Percentiles rank a stretch among this genome's conserved stretches.
phyloP scores from a whole-genome alignment of 2,329 filamentous ascomycete genomes.

The Beauveria asiatica region DNA sequence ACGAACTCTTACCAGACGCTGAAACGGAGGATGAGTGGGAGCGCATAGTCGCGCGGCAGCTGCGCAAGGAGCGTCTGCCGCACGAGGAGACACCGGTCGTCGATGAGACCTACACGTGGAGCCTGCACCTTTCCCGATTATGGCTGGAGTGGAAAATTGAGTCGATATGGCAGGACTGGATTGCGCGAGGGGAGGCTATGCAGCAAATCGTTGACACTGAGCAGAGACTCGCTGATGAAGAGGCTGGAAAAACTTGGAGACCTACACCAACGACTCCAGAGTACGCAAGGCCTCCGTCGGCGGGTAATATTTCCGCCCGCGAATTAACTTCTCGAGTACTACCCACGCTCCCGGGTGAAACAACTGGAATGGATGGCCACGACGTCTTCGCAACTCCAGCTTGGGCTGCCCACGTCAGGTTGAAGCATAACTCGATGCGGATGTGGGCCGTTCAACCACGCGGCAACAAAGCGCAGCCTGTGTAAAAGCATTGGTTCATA shows the following conservation, averaged over 20 bases:
- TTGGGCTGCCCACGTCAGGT: not conserved
- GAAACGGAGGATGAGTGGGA: constrained; percentile 44
- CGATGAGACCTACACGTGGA: constrained; percentile 22
- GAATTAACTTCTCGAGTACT: not conserved
- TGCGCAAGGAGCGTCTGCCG: constrained; percentile 14
- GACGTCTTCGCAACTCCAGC: not conserved
- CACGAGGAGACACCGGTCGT: not conserved
- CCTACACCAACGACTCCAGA: not conserved
- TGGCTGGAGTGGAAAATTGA: constrained; percentile 26
- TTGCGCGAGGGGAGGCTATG: constrained; percentile 33
- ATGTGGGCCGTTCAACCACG: not conserved
- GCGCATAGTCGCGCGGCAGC: constrained; percentile 22
- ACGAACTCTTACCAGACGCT: constrained; percentile 25
- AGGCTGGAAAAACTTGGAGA: constrained; percentile 10
- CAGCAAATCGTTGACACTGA: constrained; percentile 33
- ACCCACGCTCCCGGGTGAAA: not conserved
- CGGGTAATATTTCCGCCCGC: not conserved
- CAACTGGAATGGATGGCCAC: not conserved
- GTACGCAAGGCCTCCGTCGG: not conserved
- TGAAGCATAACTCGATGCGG: not conserved
- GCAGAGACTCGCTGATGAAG: constrained; percentile 20
- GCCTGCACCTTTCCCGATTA: constrained; percentile 21
- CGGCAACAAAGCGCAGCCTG: not conserved
- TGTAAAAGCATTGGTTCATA: not conserved
- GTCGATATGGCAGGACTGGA: constrained; percentile 27